Evolutionary conservation across 805 yeast genomes (phyloP).

Genomic region (Yarrowia sp.): DNA sequence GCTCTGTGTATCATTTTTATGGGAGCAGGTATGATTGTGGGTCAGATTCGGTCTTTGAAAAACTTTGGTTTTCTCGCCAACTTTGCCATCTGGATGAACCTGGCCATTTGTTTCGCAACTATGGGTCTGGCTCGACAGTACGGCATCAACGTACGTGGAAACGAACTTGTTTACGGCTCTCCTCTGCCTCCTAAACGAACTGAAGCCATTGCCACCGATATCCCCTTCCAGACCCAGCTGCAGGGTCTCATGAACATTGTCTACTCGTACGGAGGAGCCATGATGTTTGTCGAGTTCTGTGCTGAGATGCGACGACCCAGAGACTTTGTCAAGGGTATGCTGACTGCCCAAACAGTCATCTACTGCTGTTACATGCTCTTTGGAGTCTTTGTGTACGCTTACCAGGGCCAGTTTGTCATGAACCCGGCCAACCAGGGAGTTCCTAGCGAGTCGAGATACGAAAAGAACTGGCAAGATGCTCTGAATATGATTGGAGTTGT

Average conservation of each 20-base stretch:
- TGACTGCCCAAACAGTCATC: constrained; percentile 44
- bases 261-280: constrained; percentile 52
- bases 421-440: constrained; percentile 48
- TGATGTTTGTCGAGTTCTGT: constrained; percentile 47
- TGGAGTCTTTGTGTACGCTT: constrained; percentile 45
- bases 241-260: constrained; percentile 46
- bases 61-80: constrained; percentile 45
- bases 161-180: constrained; percentile 30
- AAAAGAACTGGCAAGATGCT: constrained; percentile 41
- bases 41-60: constrained; percentile 43
- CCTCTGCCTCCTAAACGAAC: constrained; percentile 27
- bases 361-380: constrained; percentile 42
- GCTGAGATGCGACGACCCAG: constrained; percentile 49
- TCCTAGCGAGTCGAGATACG: constrained; percentile 27
- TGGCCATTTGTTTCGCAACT: constrained; percentile 44
- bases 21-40: constrained; percentile 44
- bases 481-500: constrained; percentile 41
- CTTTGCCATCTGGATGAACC: constrained; percentile 48
- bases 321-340: constrained; percentile 50
- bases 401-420: constrained; percentile 46
- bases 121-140: constrained; percentile 43
- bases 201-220: constrained; percentile 1
- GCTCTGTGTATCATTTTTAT: constrained; percentile 46
- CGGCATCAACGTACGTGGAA: constrained; percentile 36
- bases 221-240: constrained; percentile 36